Evolutionary conservation across 129 eudicot species (phyloP).

Genomic region (Dittrichia graveolens): DNA sequence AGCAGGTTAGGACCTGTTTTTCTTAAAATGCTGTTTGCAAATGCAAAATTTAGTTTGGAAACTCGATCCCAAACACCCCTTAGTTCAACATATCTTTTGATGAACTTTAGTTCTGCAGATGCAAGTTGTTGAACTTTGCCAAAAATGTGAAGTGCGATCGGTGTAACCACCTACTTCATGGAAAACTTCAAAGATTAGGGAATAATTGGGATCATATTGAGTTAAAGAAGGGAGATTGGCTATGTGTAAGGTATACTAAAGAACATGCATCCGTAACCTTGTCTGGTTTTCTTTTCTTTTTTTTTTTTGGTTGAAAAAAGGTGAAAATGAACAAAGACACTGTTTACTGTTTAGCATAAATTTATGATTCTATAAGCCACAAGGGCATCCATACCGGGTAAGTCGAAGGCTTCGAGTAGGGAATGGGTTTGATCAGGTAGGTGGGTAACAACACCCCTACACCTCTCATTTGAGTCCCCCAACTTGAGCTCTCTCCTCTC

Average conservation of each 20-base stretch:
- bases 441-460: no score
- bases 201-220: conserved; percentile 47
- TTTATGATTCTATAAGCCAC: no score
- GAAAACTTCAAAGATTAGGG: conserved; percentile 31
- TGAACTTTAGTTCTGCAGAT: conserved; percentile 38
- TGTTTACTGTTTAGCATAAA: no score
- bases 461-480: no score
- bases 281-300: not conserved
- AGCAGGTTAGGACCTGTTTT: no score
- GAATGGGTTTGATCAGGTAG: no score
- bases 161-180: conserved; percentile 41
- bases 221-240: conserved; percentile 83
- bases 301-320: not conserved
- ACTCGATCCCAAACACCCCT: no score
- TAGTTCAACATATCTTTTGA: no score
- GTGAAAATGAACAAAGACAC: no score
- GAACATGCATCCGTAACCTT: not conserved
- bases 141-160: conserved; percentile 56
- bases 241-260: conserved; percentile 56
- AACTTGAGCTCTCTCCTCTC: no score
- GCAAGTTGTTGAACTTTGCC: conserved; percentile 61
- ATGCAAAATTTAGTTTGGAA: not conserved
- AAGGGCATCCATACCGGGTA: no score
- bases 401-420: no score
- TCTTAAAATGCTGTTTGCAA: not conserved